Evolutionary conservation across 768 basidiomycete species (phyloP), one percentile per base, ranked within the genome.

Genomic region (Leccinum disarticulatum): DNA sequence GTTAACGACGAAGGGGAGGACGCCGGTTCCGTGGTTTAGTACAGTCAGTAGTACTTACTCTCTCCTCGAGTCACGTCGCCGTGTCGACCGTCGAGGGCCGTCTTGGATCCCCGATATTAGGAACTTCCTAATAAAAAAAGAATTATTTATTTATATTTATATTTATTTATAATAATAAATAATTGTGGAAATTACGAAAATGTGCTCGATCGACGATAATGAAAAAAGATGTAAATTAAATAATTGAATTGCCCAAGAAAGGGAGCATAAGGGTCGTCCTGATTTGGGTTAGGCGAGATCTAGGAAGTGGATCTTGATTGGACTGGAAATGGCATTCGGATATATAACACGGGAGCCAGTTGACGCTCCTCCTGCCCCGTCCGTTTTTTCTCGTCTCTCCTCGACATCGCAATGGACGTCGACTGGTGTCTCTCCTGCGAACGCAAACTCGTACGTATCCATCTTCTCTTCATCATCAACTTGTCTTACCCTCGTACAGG

Each of bases 371-470:
- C 50, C 56, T 67, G 56, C 61, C 62, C 69, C 59, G 56, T 58
- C 58, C 56, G 50, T 25, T 63, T 70, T 70, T 62, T 57, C 51
- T 59, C 27, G 36, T 57, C n/a, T 46, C 6, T 43, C 22, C 19
- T 43, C 52, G 31, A 15, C 47, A 11, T 3, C 49, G 71, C 74
- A 66, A 84, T 87, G 81, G 87, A 88, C 73, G 80, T 81, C 64
- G 83, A 88, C 77, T 88, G 86, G 85, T 91, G 88, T 70, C 77
- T 90, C 64, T 77, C 79, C 57, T 91, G 88, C 77, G 78, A 80
- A 64, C 79, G 80, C 63, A 81, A 79, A 64, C 73, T 86, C 62
- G 87, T 83, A 70, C 38, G 84, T 82, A 0, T 25, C 27, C 13
- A 56, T 35, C 33, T 41, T n/a, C 61, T 6, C 48, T 2, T 35